Evolutionary conservation across 225 moss, liverwort and hornwort genomes (phyloP).

Genomic region (Physcomitrellopsis africana): DNA sequence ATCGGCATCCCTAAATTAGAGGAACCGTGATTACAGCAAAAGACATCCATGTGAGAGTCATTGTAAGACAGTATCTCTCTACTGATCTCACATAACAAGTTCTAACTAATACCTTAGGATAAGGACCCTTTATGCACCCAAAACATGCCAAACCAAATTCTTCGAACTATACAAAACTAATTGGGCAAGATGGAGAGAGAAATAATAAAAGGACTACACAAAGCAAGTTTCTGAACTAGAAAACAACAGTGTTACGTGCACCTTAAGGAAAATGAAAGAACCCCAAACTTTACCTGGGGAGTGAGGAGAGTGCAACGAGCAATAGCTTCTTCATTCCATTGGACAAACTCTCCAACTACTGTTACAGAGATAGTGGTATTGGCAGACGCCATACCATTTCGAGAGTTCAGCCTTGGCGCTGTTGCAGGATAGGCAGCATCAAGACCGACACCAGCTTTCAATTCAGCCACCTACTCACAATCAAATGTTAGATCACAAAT

Average conservation of each 20-base stretch:
- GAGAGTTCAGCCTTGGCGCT: slow-evolving; percentile 45
- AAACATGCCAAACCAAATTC: no score
- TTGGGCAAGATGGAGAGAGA: neutral
- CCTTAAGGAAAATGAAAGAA: neutral
- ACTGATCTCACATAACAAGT: no score
- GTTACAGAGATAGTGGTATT: slow-evolving; percentile 74
- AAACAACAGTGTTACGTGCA: no score
- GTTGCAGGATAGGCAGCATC: slow-evolving; percentile 35
- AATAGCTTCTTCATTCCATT: slow-evolving; percentile 99
- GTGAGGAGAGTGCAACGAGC: slow-evolving; percentile 92
- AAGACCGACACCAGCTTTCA: slow-evolving; percentile 60
- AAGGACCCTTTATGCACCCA: no score
- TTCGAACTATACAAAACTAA: no score
- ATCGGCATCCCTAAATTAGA: slow-evolving; percentile 9
- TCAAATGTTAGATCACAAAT: slow-evolving; percentile 7
- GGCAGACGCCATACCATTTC: slow-evolving; percentile 47
- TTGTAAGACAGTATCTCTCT: no score
- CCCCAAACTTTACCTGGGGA: slow-evolving; percentile 59
- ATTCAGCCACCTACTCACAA: slow-evolving; percentile 53
- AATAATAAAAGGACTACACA: neutral
- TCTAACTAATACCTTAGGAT: no score
- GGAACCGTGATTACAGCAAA: neutral
- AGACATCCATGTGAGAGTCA: no score
- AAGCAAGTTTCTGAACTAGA: neutral
- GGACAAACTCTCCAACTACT: slow-evolving; percentile 93